These are phyloP conservation scores for Sutorius australiensis DNA, from an alignment of 768 basidiomycete species.

Conservation along the genomic window DNA sequence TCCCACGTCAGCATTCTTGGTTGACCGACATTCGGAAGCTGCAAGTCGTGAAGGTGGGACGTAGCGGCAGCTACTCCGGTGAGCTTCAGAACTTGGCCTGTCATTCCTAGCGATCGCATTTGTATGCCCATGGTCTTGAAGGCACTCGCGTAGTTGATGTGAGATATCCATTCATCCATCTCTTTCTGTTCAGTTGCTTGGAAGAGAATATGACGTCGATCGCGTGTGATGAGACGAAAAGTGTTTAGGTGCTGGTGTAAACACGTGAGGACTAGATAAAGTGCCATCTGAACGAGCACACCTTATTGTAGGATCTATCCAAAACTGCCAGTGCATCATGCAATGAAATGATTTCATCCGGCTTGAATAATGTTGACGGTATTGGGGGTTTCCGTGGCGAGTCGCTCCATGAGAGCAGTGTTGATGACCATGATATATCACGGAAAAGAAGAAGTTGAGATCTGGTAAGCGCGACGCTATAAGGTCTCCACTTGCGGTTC, in stretches of 20 bases:
- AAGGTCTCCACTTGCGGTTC: slow-evolving; percentile 85
- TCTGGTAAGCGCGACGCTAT: slow-evolving; percentile 80
- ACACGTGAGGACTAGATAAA: slow-evolving; percentile 2
- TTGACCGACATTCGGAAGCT: slow-evolving; percentile 29
- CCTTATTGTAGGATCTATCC: slow-evolving; percentile 77
- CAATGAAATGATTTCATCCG: slow-evolving; percentile 83
- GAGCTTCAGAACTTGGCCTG: slow-evolving; percentile 64
- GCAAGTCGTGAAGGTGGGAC: slow-evolving; percentile 73
- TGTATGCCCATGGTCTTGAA: slow-evolving; percentile 83
- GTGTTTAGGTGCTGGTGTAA: slow-evolving; percentile 52
- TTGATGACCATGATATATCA: slow-evolving; percentile 54
- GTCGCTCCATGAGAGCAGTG: slow-evolving; percentile 43
- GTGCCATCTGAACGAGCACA: slow-evolving; percentile 29
- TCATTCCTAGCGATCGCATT: slow-evolving; percentile 73
- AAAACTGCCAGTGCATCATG: slow-evolving; percentile 75
- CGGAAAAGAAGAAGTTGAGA: slow-evolving; percentile 92
- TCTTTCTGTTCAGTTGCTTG: slow-evolving; percentile 67
- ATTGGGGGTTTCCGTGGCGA: slow-evolving; percentile 36
- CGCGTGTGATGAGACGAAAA: slow-evolving; percentile 71
- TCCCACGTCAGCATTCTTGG: slow-evolving; percentile 39
- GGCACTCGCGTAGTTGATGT: slow-evolving; percentile 90
- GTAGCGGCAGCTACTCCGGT: slow-evolving; percentile 84
- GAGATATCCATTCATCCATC: slow-evolving; percentile 85
- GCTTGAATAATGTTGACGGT: slow-evolving; percentile 50
- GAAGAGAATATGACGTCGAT: slow-evolving; percentile 79